These are phyloP conservation scores for Pestalotiopsis sp. DNA, from an alignment of 2,329 filamentous ascomycete species.

Conservation along the genomic window DNA sequence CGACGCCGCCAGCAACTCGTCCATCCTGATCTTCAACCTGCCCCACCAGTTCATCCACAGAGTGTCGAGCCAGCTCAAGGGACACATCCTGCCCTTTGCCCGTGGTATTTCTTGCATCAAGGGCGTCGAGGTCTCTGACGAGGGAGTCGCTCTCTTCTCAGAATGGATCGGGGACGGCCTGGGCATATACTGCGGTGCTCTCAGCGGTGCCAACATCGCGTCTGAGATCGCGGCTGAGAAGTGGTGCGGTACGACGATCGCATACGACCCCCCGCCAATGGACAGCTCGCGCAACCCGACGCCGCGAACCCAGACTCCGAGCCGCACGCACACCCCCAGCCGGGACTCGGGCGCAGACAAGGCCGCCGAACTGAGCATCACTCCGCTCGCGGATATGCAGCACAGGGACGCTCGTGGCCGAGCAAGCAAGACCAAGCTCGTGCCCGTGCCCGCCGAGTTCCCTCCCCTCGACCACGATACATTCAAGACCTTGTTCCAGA, in stretches of 20 bases:
- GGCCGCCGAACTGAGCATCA: slow-evolving; percentile 53
- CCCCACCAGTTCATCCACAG: slow-evolving; percentile 94
- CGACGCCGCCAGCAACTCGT: slow-evolving; percentile 80
- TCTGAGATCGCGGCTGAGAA: slow-evolving; percentile 94
- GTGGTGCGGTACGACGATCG: slow-evolving; percentile 95
- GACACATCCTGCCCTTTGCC: slow-evolving; percentile 88
- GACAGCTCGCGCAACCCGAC: slow-evolving; percentile 74
- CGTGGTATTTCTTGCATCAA: slow-evolving; percentile 98
- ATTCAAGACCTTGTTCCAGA: slow-evolving; percentile 86
- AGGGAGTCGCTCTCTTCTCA: slow-evolving; percentile 86
- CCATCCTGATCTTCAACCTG: slow-evolving; percentile 93
- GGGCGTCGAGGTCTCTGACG: slow-evolving; percentile 88
- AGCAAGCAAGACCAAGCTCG: slow-evolving; percentile 69
- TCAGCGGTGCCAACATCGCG: slow-evolving; percentile 96
- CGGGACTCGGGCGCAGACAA: slow-evolving; percentile 50
- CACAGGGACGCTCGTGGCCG: slow-evolving; percentile 73
- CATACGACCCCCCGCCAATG: slow-evolving; percentile 89
- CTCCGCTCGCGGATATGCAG: slow-evolving; percentile 55
- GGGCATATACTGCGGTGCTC: slow-evolving; percentile 93
- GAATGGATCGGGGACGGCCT: slow-evolving; percentile 91
- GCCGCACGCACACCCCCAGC: slow-evolving; percentile 46
- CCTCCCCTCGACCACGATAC: slow-evolving; percentile 83
- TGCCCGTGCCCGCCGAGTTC: slow-evolving; percentile 78
- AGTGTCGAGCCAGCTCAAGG: slow-evolving; percentile 81
- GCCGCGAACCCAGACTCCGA: slow-evolving; percentile 49